These are phyloP conservation scores for Claviceps sp. DNA, from an alignment of 2,329 filamentous ascomycete species.

Conservation along the genomic window DNA sequence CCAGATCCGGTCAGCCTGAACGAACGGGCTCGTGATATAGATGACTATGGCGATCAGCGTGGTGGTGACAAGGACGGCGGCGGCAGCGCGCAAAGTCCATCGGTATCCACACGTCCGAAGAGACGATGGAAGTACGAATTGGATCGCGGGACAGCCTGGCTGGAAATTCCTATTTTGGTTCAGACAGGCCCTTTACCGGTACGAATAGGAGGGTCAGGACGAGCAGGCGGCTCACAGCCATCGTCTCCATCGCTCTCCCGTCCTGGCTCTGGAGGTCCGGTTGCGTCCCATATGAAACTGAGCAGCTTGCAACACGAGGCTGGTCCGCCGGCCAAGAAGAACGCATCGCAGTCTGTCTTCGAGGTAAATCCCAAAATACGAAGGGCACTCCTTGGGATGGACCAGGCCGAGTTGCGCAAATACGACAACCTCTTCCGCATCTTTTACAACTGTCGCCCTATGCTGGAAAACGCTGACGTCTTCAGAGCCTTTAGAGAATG, in stretches of 20 bases:
- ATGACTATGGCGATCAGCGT: background rate
- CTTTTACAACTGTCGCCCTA: slow-evolving; percentile 51
- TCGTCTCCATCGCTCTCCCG: slow-evolving; percentile 9
- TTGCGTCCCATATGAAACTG: slow-evolving; percentile 5
- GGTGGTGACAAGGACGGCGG: background rate
- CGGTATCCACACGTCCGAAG: slow-evolving; percentile 9
- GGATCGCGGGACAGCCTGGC: slow-evolving; percentile 58
- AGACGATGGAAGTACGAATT: slow-evolving; percentile 79
- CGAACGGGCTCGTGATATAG: background rate
- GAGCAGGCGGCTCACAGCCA: too few species aligned
- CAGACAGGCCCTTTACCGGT: too few species aligned
- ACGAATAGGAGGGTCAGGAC: too few species aligned
- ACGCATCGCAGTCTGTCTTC: slow-evolving; percentile 27
- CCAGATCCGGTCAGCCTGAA: too few species aligned
- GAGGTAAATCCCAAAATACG: too few species aligned
- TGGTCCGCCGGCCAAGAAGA: slow-evolving; percentile 26
- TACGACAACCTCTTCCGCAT: slow-evolving; percentile 63
- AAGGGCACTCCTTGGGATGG: slow-evolving; percentile 11
- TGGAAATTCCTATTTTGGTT: too few species aligned
- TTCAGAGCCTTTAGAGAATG: slow-evolving; percentile 87
- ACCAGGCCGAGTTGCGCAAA: slow-evolving; percentile 70
- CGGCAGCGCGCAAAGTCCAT: background rate
- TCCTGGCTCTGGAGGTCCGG: slow-evolving; percentile 17
- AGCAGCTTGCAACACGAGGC: slow-evolving; percentile 11
- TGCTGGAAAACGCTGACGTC: slow-evolving; percentile 75